Conservation (phyloP, 1,284 basidiomycete species). For the Rugosomyces carneus region DNA sequence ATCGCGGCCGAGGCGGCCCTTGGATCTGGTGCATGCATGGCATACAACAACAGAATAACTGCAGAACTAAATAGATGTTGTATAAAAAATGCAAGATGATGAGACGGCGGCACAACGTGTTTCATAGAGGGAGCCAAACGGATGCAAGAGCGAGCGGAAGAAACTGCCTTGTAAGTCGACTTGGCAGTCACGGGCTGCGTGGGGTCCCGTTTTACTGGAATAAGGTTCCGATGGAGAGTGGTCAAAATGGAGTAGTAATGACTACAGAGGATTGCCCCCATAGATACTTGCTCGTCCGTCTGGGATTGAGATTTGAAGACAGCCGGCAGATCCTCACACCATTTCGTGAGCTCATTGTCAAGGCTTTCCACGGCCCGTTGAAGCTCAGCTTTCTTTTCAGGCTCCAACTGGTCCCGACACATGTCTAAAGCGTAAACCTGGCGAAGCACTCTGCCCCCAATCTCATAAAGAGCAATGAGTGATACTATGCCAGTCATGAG, state of each 20-base stretch:
- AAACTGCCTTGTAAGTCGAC: conserved; percentile 72
- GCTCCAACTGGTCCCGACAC: conserved; percentile 67
- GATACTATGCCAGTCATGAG: conserved; percentile 79
- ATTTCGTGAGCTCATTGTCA: conserved; percentile 69
- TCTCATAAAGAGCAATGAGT: conserved; percentile 73
- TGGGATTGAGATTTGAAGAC: conserved; percentile 67
- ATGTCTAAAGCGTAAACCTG: conserved; percentile 76
- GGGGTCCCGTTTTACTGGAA: conserved; percentile 69
- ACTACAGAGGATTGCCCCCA: conserved; percentile 84
- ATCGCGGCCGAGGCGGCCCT: conserved; percentile 67
- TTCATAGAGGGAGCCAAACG: conserved; percentile 81
- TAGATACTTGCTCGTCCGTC: conserved; percentile 74
- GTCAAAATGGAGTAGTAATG: conserved; percentile 87
- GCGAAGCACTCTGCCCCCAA: conserved; percentile 75
- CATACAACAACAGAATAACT: conserved; percentile 81
- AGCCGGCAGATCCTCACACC: conserved; percentile 73
- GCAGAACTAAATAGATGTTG: conserved; percentile 89
- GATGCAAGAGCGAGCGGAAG: conserved; percentile 76
- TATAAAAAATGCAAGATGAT: conserved; percentile 87
- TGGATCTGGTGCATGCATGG: conserved; percentile 75
- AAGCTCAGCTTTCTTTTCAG: conserved; percentile 65
- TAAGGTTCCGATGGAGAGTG: conserved; percentile 84
- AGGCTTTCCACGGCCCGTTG: conserved; percentile 71
- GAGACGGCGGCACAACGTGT: conserved; percentile 79
- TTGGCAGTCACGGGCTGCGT: conserved; percentile 56